Evolutionary conservation across 768 basidiomycete genomes (phyloP), one percentile per base, ranked within the genome.

Genomic region (Amanita thiersii): DNA sequence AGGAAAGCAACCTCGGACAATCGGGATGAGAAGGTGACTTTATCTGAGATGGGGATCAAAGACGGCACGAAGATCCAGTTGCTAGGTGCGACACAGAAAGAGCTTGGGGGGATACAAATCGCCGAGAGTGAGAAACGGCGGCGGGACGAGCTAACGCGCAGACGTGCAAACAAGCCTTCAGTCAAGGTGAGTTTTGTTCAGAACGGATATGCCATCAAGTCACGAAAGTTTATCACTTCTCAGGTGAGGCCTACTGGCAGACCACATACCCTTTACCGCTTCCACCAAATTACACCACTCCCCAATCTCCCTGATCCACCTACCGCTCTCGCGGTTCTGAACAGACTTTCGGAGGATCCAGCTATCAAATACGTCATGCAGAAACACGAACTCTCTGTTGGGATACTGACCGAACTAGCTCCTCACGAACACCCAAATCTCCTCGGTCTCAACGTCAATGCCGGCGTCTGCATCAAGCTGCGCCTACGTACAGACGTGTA

Each of bases 391-490:
- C 79, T 85, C 49, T 66, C 75, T 0, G 82, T 88, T 4, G 78
- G 79, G 0, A 46, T 81, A 2, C 63, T 87, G 32, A 86, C 84
- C 1, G 85, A 88, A 58, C 73, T 88, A 12, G 84, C 83, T 11
- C 85, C 85, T 0, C 83, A 84, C 44, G 84, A 86, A 52, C 70
- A 81, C 44, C 83, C 84, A 0, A 63, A 74, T 20, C 57, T 87
- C 7, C 66, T 85, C 2, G 86, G 86, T 0, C 64, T 85, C 28
- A 87, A 87, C 51, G 70, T 70, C 36, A 76, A 75, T 37, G 64
- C 58, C 0, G 84, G 85, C 0, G 62, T 76, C 49, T 59, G 67
- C 15, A 84, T 88, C 50, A 81, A 79, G 53, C 60, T 87, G 2
- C 73, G 84, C 12, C 53, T 87, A 36, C 65, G 86, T 14, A 86